Conservation (phyloP, 208 protist species). For the Leptomonas pyrrhocoris region DNA sequence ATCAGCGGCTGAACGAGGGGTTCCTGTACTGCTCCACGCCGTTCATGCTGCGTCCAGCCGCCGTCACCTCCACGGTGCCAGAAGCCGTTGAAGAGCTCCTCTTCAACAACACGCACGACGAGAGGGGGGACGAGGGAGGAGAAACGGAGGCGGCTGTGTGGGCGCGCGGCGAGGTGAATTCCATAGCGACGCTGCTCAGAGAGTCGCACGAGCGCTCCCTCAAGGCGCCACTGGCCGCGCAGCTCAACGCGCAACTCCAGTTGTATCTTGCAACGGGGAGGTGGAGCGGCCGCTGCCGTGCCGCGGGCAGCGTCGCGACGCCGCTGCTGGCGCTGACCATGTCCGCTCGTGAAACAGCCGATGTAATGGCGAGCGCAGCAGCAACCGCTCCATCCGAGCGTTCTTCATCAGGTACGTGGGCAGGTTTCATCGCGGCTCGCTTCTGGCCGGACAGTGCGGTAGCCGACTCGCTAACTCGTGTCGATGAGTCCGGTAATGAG, state of each 20-base stretch:
- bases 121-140: not conserved
- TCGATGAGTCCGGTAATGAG: not conserved
- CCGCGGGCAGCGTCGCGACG: slow-evolving; percentile 25
- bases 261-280: slow-evolving; percentile 6
- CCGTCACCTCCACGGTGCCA: slow-evolving; percentile 27
- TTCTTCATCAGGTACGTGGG: slow-evolving; percentile 16
- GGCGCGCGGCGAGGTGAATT: slow-evolving; percentile 23
- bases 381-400: not conserved
- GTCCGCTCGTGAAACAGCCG: slow-evolving; percentile 52
- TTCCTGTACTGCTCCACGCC: slow-evolving; percentile 64
- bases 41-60: slow-evolving; percentile 53
- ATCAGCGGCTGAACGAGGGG: slow-evolving; percentile 49
- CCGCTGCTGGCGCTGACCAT: slow-evolving; percentile 69
- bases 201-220: slow-evolving; percentile 54
- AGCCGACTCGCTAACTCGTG: not conserved
- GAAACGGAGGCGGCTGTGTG: slow-evolving; percentile 8
- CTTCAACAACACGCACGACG: slow-evolving; percentile 5
- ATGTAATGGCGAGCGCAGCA: slow-evolving; percentile 39
- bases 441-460: slow-evolving; percentile 39
- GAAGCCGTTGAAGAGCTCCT: slow-evolving; percentile 30
- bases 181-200: slow-evolving; percentile 35
- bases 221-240: slow-evolving; percentile 60
- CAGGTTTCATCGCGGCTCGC: slow-evolving; percentile 13
- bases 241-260: slow-evolving; percentile 27
- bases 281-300: slow-evolving; percentile 35